Conservation (phyloP, 352 stramenopile species). For the Pythium coloratum region DNA sequence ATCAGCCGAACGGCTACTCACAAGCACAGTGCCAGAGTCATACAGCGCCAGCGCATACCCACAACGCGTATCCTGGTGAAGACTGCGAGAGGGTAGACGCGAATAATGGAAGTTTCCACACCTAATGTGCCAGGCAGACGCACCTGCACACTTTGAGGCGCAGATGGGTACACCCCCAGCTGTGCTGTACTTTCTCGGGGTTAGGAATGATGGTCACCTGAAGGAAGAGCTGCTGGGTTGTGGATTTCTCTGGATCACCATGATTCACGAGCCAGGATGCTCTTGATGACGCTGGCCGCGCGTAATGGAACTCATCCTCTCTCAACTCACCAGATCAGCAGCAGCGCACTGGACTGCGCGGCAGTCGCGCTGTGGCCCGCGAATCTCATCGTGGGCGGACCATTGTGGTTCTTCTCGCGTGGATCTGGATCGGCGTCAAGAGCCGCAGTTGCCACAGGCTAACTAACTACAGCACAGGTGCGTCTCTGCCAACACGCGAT, state of each 20-base stretch:
- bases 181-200: neutral
- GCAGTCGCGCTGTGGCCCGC: neutral
- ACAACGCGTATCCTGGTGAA: neutral
- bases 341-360: neutral
- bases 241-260: neutral
- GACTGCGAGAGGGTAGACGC: conserved; percentile 2
- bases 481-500: neutral
- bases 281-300: neutral
- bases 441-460: neutral
- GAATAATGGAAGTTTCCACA: neutral
- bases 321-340: neutral
- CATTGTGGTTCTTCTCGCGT: neutral
- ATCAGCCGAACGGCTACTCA: neutral
- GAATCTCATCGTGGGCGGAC: conserved; percentile 2
- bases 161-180: neutral
- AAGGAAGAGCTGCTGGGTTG: neutral
- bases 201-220: neutral
- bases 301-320: neutral
- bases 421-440: neutral
- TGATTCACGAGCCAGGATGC: neutral
- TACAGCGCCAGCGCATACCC: neutral
- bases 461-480: neutral
- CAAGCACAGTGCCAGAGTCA: neutral
- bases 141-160: neutral
- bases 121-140: neutral